Conservation (phyloP, 2,329 filamentous ascomycete genomes). For the Rosellinia necatrix region DNA sequence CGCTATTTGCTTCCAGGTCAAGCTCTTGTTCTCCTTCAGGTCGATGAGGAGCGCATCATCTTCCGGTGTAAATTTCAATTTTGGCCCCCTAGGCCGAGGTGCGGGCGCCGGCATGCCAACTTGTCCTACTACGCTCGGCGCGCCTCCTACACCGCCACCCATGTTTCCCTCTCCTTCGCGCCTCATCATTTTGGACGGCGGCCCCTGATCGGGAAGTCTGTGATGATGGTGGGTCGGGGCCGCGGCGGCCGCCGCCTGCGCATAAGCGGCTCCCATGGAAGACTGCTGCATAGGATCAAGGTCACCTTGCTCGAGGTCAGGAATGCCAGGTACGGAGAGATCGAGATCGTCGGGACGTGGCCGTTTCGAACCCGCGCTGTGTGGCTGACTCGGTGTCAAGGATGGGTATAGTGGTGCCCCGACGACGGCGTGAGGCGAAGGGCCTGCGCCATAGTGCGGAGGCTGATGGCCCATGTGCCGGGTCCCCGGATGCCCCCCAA, state of each 20-base stretch:
- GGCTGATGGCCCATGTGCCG: conserved; percentile 57
- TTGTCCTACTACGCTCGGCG: conserved; percentile 84
- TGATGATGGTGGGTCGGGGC: conserved; percentile 78
- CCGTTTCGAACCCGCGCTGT: conserved; percentile 52
- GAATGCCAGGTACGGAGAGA: conserved; percentile 55
- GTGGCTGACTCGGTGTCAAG: conserved; percentile 47
- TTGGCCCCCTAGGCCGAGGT: conserved; percentile 79
- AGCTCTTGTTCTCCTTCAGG: conserved; percentile 89
- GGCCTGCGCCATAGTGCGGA: conserved; percentile 57
- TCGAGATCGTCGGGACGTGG: conserved; percentile 64
- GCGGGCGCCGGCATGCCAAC: conserved; percentile 86
- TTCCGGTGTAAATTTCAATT: conserved; percentile 91
- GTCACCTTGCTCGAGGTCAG: conserved; percentile 58
- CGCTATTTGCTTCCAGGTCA: conserved; percentile 97
- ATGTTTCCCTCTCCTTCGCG: conserved; percentile 57
- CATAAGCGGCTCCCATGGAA: conserved; percentile 57
- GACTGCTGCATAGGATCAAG: conserved; percentile 60
- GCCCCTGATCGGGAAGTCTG: conserved; percentile 73
- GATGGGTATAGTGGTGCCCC: conserved; percentile 56
- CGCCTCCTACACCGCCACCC: conserved; percentile 55
- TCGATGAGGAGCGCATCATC: conserved; percentile 88
- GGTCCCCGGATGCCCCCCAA: conserved; percentile 54
- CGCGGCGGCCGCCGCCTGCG: conserved; percentile 49
- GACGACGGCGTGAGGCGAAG: conserved; percentile 52
- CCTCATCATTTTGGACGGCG: conserved; percentile 69